Evolutionary conservation across 345 rosid species (phyloP).

Genomic region (Citrus unshiu): DNA sequence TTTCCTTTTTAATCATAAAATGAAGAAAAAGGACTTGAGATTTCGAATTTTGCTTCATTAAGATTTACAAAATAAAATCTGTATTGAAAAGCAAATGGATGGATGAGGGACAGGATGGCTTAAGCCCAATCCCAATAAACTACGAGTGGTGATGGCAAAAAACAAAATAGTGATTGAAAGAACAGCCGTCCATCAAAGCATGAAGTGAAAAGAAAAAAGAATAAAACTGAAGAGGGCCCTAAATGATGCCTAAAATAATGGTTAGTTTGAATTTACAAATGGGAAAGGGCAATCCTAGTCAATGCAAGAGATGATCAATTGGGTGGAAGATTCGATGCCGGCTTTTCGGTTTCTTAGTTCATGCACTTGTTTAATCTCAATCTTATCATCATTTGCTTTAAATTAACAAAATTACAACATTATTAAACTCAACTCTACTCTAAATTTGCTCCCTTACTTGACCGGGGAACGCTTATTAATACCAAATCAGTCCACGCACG

Average conservation of each 20-base stretch:
- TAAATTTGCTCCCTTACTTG: background rate
- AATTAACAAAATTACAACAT: background rate
- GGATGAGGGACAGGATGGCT: no score
- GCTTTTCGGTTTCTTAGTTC: conserved; percentile 25
- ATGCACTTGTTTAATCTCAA: background rate
- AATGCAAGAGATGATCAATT: conserved; percentile 19
- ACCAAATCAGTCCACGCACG: background rate
- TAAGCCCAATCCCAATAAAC: background rate
- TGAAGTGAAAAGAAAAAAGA: background rate
- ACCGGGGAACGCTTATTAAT: background rate
- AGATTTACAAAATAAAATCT: no score
- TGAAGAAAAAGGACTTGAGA: no score
- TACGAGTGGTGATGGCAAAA: background rate
- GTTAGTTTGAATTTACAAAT: conserved; percentile 1
- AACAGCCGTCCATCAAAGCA: background rate
- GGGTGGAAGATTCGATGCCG: conserved; percentile 20
- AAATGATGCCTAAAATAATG: conserved; percentile 14
- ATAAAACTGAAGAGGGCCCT: background rate
- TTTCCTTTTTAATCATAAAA: no score
- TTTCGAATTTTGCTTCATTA: no score
- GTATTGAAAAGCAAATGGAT: background rate
- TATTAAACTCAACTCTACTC: background rate
- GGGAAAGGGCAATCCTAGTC: conserved; percentile 13
- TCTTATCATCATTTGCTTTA: background rate
- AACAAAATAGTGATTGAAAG: background rate